Conservation (phyloP, 176 grass and related monocot species). For the Carex littledalei region DNA sequence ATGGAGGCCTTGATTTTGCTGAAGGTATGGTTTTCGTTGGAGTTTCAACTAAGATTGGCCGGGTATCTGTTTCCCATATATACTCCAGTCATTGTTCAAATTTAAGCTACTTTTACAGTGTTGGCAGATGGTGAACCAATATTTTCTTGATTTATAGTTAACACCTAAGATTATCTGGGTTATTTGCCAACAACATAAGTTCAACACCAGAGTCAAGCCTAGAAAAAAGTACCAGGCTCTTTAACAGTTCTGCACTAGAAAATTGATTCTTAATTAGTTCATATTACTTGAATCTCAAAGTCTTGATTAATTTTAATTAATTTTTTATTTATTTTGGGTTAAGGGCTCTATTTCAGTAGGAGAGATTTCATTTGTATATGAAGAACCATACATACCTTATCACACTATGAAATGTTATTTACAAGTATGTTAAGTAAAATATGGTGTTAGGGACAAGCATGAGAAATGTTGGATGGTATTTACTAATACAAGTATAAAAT, state of each 20-base stretch:
- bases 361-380: neutral
- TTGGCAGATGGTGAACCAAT: neutral
- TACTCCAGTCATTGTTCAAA: neutral
- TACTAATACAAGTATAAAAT: neutral
- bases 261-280: neutral
- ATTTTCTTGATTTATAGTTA: neutral
- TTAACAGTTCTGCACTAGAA: neutral
- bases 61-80: neutral
- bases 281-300: neutral
- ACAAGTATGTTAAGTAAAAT: neutral
- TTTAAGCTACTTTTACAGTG: neutral
- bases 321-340: neutral
- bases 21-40: conserved; percentile 52
- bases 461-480: neutral
- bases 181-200: neutral
- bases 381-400: neutral
- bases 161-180: neutral
- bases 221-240: neutral
- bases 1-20: conserved; percentile 76
- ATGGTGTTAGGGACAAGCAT: neutral
- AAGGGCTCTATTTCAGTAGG: neutral
- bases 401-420: neutral
- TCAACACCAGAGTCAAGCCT: neutral
- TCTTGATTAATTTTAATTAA: neutral
- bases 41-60: neutral